Evolutionary conservation across 306 rosid species (phyloP).

Genomic region (Rosa persica): DNA sequence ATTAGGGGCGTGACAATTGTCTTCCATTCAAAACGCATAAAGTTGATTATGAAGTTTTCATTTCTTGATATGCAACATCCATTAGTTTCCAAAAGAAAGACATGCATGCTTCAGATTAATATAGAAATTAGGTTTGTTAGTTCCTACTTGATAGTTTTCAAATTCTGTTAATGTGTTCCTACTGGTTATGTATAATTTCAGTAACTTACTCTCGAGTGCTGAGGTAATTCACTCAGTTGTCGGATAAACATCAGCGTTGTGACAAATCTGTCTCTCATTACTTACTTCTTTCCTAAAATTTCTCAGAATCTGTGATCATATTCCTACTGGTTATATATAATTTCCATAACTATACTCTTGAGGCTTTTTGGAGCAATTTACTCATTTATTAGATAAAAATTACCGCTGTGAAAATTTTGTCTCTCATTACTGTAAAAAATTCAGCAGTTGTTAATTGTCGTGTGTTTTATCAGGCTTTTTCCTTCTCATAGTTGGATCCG

Average conservation of each 20-base stretch:
- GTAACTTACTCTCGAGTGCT: background rate
- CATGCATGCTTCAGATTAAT: background rate
- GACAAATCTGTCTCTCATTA: background rate
- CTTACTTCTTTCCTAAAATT: background rate
- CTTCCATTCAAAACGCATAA: background rate
- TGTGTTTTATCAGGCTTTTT: background rate
- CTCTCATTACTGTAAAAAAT: background rate
- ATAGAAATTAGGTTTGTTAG: background rate
- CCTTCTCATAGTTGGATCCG: background rate
- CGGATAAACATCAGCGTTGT: background rate
- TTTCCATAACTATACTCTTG: background rate
- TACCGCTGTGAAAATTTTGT: background rate
- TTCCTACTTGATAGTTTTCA: background rate
- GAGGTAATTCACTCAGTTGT: background rate
- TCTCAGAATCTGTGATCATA: background rate
- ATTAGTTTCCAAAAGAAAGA: conserved; percentile 6
- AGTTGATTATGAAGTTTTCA: background rate
- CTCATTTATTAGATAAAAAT: background rate
- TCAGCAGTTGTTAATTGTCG: background rate
- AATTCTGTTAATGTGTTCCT: background rate
- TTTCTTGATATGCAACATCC: background rate
- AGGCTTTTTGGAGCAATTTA: background rate
- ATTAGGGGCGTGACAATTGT: too few relatives aligned
- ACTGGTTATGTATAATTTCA: background rate
- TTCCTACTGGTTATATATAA: background rate